Evolutionary conservation across 2,329 filamentous ascomycete genomes (phyloP), one percentile per base, ranked within the genome.

Genomic region (Lachnellula subtilissima): DNA sequence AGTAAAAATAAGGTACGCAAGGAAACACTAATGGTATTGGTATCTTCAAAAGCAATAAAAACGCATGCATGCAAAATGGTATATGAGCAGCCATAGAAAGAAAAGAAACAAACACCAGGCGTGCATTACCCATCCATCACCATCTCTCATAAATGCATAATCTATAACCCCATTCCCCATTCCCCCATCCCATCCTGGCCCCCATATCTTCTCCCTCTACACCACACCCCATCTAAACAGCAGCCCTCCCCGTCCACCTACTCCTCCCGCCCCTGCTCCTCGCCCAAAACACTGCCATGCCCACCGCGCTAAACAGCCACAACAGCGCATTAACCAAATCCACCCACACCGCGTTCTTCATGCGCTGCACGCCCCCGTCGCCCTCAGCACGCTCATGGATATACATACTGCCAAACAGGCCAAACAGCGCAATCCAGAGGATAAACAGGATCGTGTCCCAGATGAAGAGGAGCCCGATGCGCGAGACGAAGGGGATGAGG

Each of bases 281-380:
- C 70, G 76, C 83, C 78, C 84, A 90, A 68, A 86, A 81, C 1
- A 78, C 69, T 14, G 75, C 75, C 14, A 80, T 76, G 28, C 78
- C 82, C 12, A 80, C 56, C 4, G 82, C 79, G 3, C 83, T 85
- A 48, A 86, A 71, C 50, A 91, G 73, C 91, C 91, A 96, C 50
- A 96, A 76, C 14, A 90, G 69, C 70, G 90, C 81, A 69, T 87
- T 89, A 48, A 81, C 76, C 50, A 96, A 72, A 70, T 93, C 88
- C 47, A 96, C 78, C 88, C 89, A 96, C 15, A 94, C 89, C 5
- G 90, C 89, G 68, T 86, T 85, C 75, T 91, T 91, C 91, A 96
- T 96, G 55, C 89, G 81, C 62, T 77, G 74, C 55, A 93, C 79
- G 50, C 80, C 84, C 42, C 66, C 65, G 68, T 89, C 79, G 14